Percentiles rank a stretch among this genome's conserved stretches.
Evolutionary conservation across 352 stramenopile genomes (phyloP).

Genomic region (Stramenopiles sp.): DNA sequence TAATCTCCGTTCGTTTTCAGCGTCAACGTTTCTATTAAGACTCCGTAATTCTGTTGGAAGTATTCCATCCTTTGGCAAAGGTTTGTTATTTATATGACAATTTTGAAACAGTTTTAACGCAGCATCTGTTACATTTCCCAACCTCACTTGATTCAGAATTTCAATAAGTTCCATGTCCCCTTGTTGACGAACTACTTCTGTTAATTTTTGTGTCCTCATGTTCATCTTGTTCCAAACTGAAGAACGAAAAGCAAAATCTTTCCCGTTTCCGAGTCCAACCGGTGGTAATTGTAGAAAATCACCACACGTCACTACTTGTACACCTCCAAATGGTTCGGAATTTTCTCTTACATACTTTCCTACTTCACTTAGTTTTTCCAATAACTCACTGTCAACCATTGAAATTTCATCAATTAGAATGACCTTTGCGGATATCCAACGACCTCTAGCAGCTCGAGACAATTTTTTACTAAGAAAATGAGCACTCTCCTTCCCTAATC

Average conservation of each 20-base stretch:
- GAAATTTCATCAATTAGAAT: slow-evolving; percentile 22
- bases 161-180: not conserved
- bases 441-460: not conserved
- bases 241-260: not conserved
- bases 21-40: not conserved
- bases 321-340: slow-evolving; percentile 19
- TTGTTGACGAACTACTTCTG: not conserved
- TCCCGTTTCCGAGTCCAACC: not conserved
- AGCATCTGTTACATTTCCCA: slow-evolving; percentile 3
- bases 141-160: not conserved
- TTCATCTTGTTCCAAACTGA: not conserved
- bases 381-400: slow-evolving; percentile 17
- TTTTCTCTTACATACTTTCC: slow-evolving; percentile 12
- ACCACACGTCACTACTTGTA: slow-evolving; percentile 22
- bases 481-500: not conserved
- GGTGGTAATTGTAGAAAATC: slow-evolving; percentile 24
- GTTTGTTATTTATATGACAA: not conserved
- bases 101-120: not conserved
- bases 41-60: not conserved
- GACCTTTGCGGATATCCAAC: not conserved
- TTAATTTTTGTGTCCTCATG: slow-evolving; percentile 1
- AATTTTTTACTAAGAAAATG: not conserved
- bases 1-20: not conserved
- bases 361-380: slow-evolving; percentile 17
- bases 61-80: not conserved